Conservation (phyloP, 1,284 basidiomycete species). For the Cutaneotrichosporon dermatis region DNA sequence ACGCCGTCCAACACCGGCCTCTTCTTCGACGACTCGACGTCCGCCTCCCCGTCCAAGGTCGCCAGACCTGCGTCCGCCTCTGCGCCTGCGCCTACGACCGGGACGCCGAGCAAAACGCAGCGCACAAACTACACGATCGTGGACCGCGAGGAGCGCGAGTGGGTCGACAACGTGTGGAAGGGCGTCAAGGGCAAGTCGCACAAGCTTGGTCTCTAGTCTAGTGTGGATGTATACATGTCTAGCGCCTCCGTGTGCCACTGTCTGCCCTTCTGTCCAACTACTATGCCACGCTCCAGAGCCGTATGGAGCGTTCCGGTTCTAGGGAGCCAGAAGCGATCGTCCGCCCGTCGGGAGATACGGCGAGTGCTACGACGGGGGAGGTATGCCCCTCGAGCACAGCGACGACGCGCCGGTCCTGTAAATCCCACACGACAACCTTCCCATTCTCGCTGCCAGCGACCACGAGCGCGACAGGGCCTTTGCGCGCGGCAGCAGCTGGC, state of each 20-base stretch:
- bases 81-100: background rate
- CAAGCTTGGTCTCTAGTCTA: slow-evolving; percentile 17
- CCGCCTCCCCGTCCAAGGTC: slow-evolving; percentile 13
- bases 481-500: background rate
- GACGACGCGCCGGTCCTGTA: slow-evolving; percentile 73
- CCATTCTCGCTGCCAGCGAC: slow-evolving; percentile 87
- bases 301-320: slow-evolving; percentile 16
- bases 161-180: slow-evolving; percentile 45
- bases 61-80: slow-evolving; percentile 1
- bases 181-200: slow-evolving; percentile 38
- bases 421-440: slow-evolving; percentile 82
- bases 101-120: slow-evolving; percentile 1
- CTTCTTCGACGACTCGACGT: slow-evolving; percentile 28
- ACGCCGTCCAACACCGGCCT: slow-evolving; percentile 27
- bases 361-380: slow-evolving; percentile 40
- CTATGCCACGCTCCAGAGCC: slow-evolving; percentile 8
- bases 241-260: no score
- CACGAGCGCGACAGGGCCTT: slow-evolving; percentile 53
- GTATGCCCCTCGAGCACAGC: slow-evolving; percentile 61
- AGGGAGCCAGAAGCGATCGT: slow-evolving; percentile 17
- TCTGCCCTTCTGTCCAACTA: background rate
- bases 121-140: slow-evolving; percentile 33
- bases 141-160: slow-evolving; percentile 43
- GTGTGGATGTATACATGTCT: background rate
- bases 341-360: slow-evolving; percentile 25